Base-by-base conservation (phyloP, 495 filamentous ascomycete genomes). In the Neurospora sp. region DNA sequence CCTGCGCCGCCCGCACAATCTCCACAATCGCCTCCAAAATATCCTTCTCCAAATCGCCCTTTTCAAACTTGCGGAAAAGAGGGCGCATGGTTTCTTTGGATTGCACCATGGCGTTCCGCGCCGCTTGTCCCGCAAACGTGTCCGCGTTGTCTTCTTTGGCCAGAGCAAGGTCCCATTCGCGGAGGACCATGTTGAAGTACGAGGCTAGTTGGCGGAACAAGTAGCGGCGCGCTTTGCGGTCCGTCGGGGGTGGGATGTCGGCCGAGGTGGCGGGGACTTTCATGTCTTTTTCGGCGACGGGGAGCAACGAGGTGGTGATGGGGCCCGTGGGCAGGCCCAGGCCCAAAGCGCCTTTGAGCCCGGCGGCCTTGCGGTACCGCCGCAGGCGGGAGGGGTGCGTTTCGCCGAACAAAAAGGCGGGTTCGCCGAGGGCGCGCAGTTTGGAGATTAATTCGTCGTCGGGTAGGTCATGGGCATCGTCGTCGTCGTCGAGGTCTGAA, bases 121-220 rank as follows among this genome's bases (percentile, higher is more conserved):
- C 96, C 39, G 89, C 87, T 70, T 91, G 91, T 42, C 94, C 92
- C 22, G 91, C 88, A 72, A 90, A 90, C 69, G 91, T 94, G 77
- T 92, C 87, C 72, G 90, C 89, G 45, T 92, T 88, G 8, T 87
- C 83, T 68, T 95, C 91, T 38, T 86, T 85, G 5, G 90, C 89
- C 61, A 99, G 85, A 45, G 94, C 93, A 38, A 81, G 70, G 75
- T 92, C 90, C 96, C 96, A 99, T 81, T 97, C 96, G 40, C 83
- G 85, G 45, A 99, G 84, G 22, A 99, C 89, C 90, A 99, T 91
- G 73, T 90, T 92, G 85, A 99, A 98, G 80, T 97, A 99, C 16
- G 91, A 93, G 6, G 91, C 91, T 71, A 99, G 85, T 82, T 99
- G 96, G 1, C 94, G 87, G 86, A 91, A 94, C 42, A 99, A 83